These are phyloP conservation scores for Fusarium sp. DNA, from an alignment of 2,329 filamentous ascomycete genomes.

Conservation along the genomic window DNA sequence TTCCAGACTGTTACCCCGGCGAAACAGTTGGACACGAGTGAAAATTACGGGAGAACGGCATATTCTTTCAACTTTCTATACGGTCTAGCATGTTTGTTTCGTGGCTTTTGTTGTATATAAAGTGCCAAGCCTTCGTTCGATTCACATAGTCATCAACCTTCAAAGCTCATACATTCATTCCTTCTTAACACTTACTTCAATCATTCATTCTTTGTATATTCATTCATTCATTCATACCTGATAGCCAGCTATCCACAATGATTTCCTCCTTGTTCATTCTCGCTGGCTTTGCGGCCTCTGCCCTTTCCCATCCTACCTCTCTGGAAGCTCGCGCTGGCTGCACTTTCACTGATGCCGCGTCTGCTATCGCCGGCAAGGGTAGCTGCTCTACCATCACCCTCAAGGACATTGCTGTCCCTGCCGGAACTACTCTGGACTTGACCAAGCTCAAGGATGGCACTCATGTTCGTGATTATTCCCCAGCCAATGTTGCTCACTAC, in stretches of 20 bases:
- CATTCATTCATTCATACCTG: neutral
- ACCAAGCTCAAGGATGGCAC: slow-evolving; percentile 63
- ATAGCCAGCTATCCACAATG: slow-evolving; percentile 5
- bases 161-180: neutral
- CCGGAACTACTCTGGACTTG: slow-evolving; percentile 68
- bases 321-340: slow-evolving; percentile 50
- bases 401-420: slow-evolving; percentile 64
- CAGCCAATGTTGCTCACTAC: neutral
- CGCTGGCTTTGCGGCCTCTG: slow-evolving; percentile 42
- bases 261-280: slow-evolving; percentile 39
- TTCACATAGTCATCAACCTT: neutral
- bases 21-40: neutral
- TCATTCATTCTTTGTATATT: neutral
- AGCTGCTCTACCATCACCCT: slow-evolving; percentile 65
- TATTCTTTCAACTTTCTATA: neutral
- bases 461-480: slow-evolving; percentile 33
- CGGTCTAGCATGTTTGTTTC: neutral
- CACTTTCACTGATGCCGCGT: slow-evolving; percentile 64
- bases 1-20: neutral
- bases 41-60: slow-evolving; percentile 22
- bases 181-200: neutral
- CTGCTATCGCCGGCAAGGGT: slow-evolving; percentile 60
- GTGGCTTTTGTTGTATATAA: neutral
- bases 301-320: slow-evolving; percentile 34
- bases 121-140: neutral